A percentile compares a stretch with the other conserved stretches of the same genome.
phyloP scores from a whole-genome alignment of 1,139 yeast species.

The Candida smagusa region DNA sequence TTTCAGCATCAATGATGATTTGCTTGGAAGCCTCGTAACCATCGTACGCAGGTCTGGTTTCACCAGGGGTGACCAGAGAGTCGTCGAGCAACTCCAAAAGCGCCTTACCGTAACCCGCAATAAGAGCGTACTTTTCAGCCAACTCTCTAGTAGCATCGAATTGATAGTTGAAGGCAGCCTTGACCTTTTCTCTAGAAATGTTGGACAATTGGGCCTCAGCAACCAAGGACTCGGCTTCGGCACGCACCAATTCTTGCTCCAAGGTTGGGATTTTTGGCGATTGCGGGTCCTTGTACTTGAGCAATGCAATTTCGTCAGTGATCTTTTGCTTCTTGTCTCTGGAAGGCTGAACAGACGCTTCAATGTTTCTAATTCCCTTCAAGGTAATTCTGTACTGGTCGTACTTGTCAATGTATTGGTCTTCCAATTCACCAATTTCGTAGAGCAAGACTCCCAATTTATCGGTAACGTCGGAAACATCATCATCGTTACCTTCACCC shows the following conservation, averaged over 20 bases:
- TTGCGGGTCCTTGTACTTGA: slow-evolving; percentile 82
- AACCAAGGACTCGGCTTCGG: slow-evolving; percentile 86
- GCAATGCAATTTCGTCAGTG: slow-evolving; percentile 78
- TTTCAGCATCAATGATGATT: slow-evolving; percentile 81
- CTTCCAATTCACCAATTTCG: slow-evolving; percentile 85
- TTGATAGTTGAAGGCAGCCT: slow-evolving; percentile 81
- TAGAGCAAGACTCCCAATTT: slow-evolving; percentile 79
- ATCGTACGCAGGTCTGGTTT: slow-evolving; percentile 83
- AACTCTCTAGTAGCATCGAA: slow-evolving; percentile 80
- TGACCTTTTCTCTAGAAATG: slow-evolving; percentile 82
- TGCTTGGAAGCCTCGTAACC: slow-evolving; percentile 87
- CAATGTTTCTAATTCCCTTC: slow-evolving; percentile 79
- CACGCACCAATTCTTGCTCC: slow-evolving; percentile 86
- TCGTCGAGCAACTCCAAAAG: slow-evolving; percentile 78
- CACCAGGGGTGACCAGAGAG: slow-evolving; percentile 87
- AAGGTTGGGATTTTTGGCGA: slow-evolving; percentile 77
- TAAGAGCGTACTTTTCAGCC: slow-evolving; percentile 79
- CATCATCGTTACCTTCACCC: slow-evolving; percentile 87
- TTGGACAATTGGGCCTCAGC: slow-evolving; percentile 89
- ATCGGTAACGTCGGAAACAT: slow-evolving; percentile 80
- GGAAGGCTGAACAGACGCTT: slow-evolving; percentile 83
- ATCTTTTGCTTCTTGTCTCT: slow-evolving; percentile 84
- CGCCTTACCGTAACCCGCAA: slow-evolving; percentile 89
- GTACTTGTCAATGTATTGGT: slow-evolving; percentile 80
- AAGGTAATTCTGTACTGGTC: slow-evolving; percentile 83